These are phyloP conservation scores for Peronosclerospora sorghi DNA, from an alignment of 352 stramenopile species.

Conservation along the genomic window DNA sequence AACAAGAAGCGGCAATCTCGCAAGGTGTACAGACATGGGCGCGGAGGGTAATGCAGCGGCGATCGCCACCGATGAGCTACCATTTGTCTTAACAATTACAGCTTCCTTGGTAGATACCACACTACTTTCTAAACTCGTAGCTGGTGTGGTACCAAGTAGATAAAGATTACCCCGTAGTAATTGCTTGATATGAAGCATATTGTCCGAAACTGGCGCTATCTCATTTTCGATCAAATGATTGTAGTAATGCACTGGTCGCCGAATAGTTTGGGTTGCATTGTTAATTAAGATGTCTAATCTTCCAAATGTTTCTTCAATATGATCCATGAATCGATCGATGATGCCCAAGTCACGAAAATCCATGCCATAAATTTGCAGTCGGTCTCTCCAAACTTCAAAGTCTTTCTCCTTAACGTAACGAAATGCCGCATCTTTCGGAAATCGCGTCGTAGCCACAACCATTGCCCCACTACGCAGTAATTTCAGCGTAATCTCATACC, in stretches of 20 bases:
- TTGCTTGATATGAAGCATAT: constrained; percentile 29
- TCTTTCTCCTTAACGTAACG: no score
- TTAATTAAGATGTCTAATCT: constrained; percentile 92
- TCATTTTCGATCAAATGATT: constrained; percentile 75
- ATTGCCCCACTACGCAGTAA: constrained; percentile 76
- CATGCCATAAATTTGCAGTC: no score
- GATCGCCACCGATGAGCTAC: no score
- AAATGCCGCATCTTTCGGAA: no score
- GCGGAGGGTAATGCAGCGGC: no score
- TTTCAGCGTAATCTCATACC: constrained; percentile 90
- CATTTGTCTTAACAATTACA: no score
- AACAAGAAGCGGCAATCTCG: constrained; percentile 47
- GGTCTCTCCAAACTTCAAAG: no score
- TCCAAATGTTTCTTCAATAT: constrained; percentile 54
- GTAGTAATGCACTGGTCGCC: no score
- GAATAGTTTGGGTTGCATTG: constrained; percentile 94
- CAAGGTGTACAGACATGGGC: no score
- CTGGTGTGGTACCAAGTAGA: no score
- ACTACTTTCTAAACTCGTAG: no score
- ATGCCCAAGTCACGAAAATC: constrained; percentile 87
- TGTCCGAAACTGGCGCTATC: constrained; percentile 34
- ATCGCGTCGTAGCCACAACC: constrained; percentile 90
- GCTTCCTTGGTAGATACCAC: no score
- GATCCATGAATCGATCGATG: constrained; percentile 89
- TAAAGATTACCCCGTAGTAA: constrained; percentile 42